Conservation (phyloP, 176 grass and related monocot genomes). For the Puccinellia tenuiflora region DNA sequence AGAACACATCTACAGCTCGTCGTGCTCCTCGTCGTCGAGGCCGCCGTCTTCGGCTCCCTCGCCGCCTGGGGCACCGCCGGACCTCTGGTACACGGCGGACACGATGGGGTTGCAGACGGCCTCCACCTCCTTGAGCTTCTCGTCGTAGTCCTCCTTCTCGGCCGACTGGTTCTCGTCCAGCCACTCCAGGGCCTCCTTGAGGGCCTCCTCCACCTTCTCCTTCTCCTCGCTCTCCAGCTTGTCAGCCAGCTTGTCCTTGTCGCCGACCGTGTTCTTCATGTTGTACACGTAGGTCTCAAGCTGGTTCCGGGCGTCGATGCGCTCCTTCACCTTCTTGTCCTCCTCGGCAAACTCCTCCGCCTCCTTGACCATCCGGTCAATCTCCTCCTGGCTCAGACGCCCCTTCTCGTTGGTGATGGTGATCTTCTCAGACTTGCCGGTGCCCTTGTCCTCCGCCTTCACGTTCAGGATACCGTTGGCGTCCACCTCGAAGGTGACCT, state of each 20-base stretch:
- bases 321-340: conserved; percentile 76
- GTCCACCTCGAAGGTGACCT: conserved; percentile 64
- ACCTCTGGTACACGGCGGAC: conserved; percentile 62
- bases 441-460: conserved; percentile 64
- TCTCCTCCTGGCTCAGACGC: conserved; percentile 67
- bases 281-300: conserved; percentile 71
- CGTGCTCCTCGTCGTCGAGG: conserved; percentile 41
- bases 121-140: conserved; percentile 83
- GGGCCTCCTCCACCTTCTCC: conserved; percentile 67
- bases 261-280: conserved; percentile 65
- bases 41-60: not conserved
- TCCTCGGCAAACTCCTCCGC: conserved; percentile 63
- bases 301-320: conserved; percentile 58
- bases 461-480: conserved; percentile 75
- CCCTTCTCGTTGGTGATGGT: conserved; percentile 83
- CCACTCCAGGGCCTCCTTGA: conserved; percentile 71
- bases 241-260: conserved; percentile 69
- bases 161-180: conserved; percentile 62
- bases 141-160: conserved; percentile 69
- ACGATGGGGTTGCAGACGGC: conserved; percentile 68
- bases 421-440: conserved; percentile 62
- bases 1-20: conserved; percentile 43
- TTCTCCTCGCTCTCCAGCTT: conserved; percentile 77
- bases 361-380: conserved; percentile 67
- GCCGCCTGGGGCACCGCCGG: conserved; percentile 10